Conservation (phyloP, 2,329 filamentous ascomycete genomes). For the Corinectria fuckeliana region DNA sequence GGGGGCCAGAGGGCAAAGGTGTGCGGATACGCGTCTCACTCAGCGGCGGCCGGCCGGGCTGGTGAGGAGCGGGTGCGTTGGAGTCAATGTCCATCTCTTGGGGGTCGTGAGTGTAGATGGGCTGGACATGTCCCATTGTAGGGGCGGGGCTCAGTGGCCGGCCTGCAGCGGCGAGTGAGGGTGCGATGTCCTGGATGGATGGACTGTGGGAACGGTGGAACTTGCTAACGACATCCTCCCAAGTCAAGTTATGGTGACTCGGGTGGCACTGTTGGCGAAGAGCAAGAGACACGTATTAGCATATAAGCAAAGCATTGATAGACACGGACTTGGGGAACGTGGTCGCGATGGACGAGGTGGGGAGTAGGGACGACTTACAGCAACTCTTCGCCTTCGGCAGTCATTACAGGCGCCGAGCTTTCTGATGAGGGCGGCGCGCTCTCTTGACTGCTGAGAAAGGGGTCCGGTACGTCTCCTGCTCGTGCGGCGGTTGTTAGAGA, state of each 20-base stretch:
- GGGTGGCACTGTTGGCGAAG: slow-evolving; percentile 58
- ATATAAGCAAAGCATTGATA: slow-evolving; percentile 15
- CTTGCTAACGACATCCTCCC: slow-evolving; percentile 63
- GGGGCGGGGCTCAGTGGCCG: slow-evolving; percentile 56
- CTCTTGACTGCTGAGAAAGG: slow-evolving; percentile 63
- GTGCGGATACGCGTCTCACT: slow-evolving; percentile 61
- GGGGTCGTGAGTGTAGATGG: slow-evolving; percentile 51
- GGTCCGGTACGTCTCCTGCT: slow-evolving; percentile 66
- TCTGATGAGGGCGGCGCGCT: slow-evolving; percentile 64
- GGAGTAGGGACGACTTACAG: slow-evolving; percentile 52
- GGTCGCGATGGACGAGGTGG: not conserved
- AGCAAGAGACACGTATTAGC: slow-evolving; percentile 23
- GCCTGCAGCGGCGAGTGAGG: slow-evolving; percentile 48
- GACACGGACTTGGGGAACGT: not conserved
- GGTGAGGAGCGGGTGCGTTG: slow-evolving; percentile 38
- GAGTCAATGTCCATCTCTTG: slow-evolving; percentile 65
- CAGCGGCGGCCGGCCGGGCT: slow-evolving; percentile 47
- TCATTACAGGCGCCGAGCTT: slow-evolving; percentile 65
- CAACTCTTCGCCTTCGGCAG: slow-evolving; percentile 63
- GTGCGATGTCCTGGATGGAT: slow-evolving; percentile 56
- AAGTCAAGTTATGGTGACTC: slow-evolving; percentile 66
- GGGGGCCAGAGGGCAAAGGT: slow-evolving; percentile 62
- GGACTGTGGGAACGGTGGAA: slow-evolving; percentile 61
- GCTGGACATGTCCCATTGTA: slow-evolving; percentile 44
- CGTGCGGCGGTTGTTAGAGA: slow-evolving; percentile 59